Base-by-base conservation (phyloP, 2,329 filamentous ascomycete species). In the Hymenoscyphus linearis region DNA sequence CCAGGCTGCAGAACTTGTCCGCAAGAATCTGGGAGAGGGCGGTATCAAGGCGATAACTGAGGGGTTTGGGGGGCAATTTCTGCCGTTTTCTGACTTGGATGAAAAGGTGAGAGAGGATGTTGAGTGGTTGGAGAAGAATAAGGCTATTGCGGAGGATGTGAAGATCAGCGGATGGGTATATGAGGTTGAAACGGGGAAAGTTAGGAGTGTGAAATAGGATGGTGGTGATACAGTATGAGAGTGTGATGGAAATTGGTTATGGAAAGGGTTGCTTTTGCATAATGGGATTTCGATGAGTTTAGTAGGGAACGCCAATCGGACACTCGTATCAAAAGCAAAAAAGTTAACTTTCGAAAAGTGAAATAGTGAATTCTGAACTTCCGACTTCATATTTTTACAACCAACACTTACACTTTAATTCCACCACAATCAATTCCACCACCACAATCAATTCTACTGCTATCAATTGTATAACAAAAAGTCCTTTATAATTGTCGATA, bases 111-210 rank as follows among this genome's bases (percentile, higher is more conserved):
- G 76, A 64, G 80, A 86, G 44, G 89, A 93, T 73, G 81, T 95
- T 0, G 75, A 76, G 54, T 84, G 84, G 66, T 70, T 95, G 65
- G 84, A 81, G 73, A 77, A 73, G 56, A 83, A 79, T 55, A 81
- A 81, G 59, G 77, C 88, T 16, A 78, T 93, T 4, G 77, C 86
- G 22, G 78, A 85, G 22, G 76, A 76, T 27, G 80, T 90, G 3
- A 75, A 76, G 0, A 79, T 93, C 53, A 88, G 82, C 5, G 90
- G 90, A 0, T 93, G 89, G 83, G 76, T 93, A 2, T 93, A 92
- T 75, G 86, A 92, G 68, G 87, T 93, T 50, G 85, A 90, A 77
- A 91, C 83, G 1, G 90, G 89, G 0, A 86, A 79, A 73, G 80
- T 82, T 55, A 79, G 76, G 65, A 77, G 75, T 59, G 75, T 86